phyloP scores from a whole-genome alignment of 1,284 basidiomycete species.

The Exsudoporus floridanus region DNA sequence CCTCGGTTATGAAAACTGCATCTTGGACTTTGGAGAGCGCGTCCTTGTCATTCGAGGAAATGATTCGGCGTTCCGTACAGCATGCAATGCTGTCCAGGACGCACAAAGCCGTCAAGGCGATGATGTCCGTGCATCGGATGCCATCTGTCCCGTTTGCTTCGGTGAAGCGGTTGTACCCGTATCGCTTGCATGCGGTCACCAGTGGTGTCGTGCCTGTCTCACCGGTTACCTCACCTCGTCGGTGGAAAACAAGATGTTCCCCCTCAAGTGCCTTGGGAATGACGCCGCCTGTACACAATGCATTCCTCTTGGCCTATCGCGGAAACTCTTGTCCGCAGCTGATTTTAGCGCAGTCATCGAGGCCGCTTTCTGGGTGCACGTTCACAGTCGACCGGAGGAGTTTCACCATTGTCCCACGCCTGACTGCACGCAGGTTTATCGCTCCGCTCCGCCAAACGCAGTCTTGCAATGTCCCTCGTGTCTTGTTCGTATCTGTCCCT shows the following conservation, averaged over 20 bases:
- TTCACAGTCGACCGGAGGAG: constrained; percentile 55
- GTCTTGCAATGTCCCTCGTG: constrained; percentile 71
- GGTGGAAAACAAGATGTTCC: constrained; percentile 59
- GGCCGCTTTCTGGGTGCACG: constrained; percentile 56
- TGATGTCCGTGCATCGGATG: constrained; percentile 14
- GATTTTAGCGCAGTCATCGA: constrained; percentile 55
- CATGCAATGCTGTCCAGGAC: constrained; percentile 40
- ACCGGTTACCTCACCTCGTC: constrained; percentile 55
- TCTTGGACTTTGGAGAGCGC: constrained; percentile 31
- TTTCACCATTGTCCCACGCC: constrained; percentile 74
- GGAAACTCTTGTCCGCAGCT: constrained; percentile 45
- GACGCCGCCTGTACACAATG: constrained; percentile 52
- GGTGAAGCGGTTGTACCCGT: constrained; percentile 50
- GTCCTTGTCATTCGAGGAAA: constrained; percentile 39
- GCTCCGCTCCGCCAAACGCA: constrained; percentile 46
- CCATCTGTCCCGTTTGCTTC: constrained; percentile 40
- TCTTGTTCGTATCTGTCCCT: constrained; percentile 62
- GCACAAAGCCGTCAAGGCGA: constrained; percentile 34
- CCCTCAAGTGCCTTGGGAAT: constrained; percentile 63
- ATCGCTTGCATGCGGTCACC: constrained; percentile 59
- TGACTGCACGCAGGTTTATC: constrained; percentile 71
- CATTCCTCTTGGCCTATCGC: constrained; percentile 53
- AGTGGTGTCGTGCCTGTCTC: constrained; percentile 63
- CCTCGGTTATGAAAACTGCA: constrained; percentile 44
- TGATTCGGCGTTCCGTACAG: constrained; percentile 36